Conservation (phyloP, 192 early-diverging fungal genomes). For the Haplosporangium gracile region DNA sequence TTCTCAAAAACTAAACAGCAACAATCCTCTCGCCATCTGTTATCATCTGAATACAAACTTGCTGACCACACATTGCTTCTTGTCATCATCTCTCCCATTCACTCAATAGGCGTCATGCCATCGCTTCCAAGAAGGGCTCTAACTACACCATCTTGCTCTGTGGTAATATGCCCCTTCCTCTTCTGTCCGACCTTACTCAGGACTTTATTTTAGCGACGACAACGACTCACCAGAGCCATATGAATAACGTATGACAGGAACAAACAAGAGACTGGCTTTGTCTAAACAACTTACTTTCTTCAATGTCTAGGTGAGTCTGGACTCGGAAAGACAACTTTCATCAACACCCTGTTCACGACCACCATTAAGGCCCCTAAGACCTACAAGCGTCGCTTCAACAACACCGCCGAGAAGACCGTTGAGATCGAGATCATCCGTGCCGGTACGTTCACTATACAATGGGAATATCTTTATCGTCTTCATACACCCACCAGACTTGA, state of each 20-base stretch:
- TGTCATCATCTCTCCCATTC: neutral
- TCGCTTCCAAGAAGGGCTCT: conserved; percentile 96
- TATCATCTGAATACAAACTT: neutral
- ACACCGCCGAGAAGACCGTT: conserved; percentile 94
- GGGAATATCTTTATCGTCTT: neutral
- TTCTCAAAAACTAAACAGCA: neutral
- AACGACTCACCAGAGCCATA: neutral
- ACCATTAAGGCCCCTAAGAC: conserved; percentile 93
- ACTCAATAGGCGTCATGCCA: conserved; percentile 79
- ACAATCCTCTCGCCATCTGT: neutral
- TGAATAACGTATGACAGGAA: neutral
- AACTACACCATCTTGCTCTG: conserved; percentile 98
- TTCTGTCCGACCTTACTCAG: too few species aligned
- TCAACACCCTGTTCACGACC: conserved; percentile 98
- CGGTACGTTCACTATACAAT: conserved; percentile 65
- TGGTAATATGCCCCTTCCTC: conserved; percentile 63
- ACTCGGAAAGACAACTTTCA: conserved; percentile 97
- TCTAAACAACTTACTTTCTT: neutral
- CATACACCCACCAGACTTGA: neutral
- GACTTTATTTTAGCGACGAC: neutral
- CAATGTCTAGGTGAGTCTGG: conserved; percentile 88
- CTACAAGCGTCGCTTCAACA: conserved; percentile 81
- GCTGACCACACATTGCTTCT: neutral
- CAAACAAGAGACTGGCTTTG: neutral
- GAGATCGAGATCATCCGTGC: conserved; percentile 98